phyloP scores from a whole-genome alignment of 768 basidiomycete genomes.

The Lentinula lateritia region DNA sequence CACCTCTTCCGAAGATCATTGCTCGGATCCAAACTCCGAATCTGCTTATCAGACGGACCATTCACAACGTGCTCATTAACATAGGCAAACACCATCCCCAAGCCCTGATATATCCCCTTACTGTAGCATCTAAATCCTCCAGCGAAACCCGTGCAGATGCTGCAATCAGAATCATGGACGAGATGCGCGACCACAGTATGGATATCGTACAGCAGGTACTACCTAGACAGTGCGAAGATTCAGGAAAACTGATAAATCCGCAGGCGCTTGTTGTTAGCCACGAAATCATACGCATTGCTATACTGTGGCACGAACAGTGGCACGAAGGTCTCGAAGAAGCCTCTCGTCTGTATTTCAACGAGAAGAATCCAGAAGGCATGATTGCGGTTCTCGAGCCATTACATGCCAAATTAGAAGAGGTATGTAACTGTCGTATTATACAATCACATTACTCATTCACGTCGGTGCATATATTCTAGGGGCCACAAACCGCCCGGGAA shows the following conservation, averaged over 20 bases:
- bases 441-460: background rate
- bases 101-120: constrained; percentile 91
- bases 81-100: constrained; percentile 97
- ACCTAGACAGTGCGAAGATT: background rate
- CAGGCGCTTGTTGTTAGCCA: constrained; percentile 85
- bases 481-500: constrained; percentile 90
- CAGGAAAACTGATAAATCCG: background rate
- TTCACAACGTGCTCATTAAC: constrained; percentile 82
- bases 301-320: constrained; percentile 99
- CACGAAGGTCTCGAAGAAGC: constrained; percentile 98
- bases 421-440: constrained; percentile 22
- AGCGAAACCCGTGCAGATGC: constrained; percentile 76
- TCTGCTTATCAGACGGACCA: constrained; percentile 78
- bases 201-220: constrained; percentile 79
- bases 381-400: constrained; percentile 88
- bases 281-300: constrained; percentile 94
- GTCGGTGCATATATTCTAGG: constrained; percentile 37
- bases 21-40: constrained; percentile 97
- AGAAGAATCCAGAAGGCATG: constrained; percentile 97
- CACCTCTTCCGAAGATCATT: constrained; percentile 63
- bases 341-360: constrained; percentile 92
- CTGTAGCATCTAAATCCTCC: constrained; percentile 95
- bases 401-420: constrained; percentile 87
- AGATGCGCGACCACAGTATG: constrained; percentile 89
- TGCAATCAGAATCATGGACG: constrained; percentile 82